Conservation (phyloP, 2,329 filamentous ascomycete species). For the Huntiella abstrusa region DNA sequence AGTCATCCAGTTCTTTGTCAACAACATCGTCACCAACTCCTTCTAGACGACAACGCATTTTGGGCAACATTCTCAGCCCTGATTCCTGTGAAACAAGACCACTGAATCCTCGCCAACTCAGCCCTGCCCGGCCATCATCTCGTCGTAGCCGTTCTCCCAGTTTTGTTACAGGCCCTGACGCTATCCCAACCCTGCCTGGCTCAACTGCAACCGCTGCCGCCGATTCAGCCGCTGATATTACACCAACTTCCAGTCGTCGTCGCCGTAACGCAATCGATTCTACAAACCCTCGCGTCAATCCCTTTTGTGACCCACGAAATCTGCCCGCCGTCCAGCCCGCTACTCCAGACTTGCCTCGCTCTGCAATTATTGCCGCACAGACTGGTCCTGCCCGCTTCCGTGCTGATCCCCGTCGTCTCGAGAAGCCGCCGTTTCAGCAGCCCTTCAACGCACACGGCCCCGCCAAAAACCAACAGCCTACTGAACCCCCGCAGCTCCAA, state of each 20-base stretch:
- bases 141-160: conserved; percentile 9
- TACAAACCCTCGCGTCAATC: conserved; percentile 9
- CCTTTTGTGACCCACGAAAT: conserved; percentile 10
- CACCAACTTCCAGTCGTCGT: conserved; percentile 10
- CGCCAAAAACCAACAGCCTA: conserved; percentile 5
- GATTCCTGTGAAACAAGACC: conserved; percentile 3
- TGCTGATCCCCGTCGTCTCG: conserved; percentile 11
- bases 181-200: not conserved
- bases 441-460: conserved; percentile 9
- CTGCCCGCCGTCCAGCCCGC: conserved; percentile 11
- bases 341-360: conserved; percentile 10
- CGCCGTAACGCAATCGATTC: conserved; percentile 13
- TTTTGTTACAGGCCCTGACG: not conserved
- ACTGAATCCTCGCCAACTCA: conserved; percentile 6
- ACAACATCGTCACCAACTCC: conserved; percentile 4
- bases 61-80: conserved; percentile 8
- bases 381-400: conserved; percentile 12
- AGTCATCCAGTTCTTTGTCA: not conserved
- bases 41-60: conserved; percentile 5
- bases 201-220: not conserved
- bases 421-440: conserved; percentile 11
- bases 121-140: conserved; percentile 8
- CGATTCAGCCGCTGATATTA: not conserved
- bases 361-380: conserved; percentile 13
- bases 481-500: conserved; percentile 8